phyloP scores from a whole-genome alignment of 2,329 filamentous ascomycete genomes.

The Incumbomyces delicatus region DNA sequence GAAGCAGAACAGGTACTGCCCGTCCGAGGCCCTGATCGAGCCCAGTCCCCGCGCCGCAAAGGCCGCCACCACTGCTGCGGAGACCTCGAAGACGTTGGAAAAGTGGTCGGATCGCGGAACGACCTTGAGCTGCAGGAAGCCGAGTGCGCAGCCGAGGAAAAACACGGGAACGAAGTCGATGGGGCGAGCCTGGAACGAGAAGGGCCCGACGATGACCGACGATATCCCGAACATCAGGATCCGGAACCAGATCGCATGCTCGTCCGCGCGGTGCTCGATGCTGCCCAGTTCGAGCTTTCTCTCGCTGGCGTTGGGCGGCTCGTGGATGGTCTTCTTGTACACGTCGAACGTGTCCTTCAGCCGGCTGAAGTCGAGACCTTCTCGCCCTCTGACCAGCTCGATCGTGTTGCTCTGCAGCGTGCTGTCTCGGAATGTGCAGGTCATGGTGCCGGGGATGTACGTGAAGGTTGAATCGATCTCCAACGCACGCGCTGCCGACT shows the following conservation, averaged over 20 bases:
- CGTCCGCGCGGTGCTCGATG: constrained; percentile 49
- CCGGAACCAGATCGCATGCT: constrained; percentile 43
- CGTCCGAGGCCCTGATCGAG: constrained; percentile 46
- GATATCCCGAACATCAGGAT: constrained; percentile 67
- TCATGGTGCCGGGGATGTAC: constrained; percentile 12
- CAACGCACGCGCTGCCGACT: constrained; percentile 3
- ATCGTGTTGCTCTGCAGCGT: constrained; percentile 8
- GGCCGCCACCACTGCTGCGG: constrained; percentile 54
- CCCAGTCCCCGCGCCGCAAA: constrained; percentile 61
- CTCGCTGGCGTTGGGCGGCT: constrained; percentile 36
- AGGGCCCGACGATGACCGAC: constrained; percentile 65
- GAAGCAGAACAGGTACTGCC: constrained; percentile 53
- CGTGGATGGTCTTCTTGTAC: constrained; percentile 41
- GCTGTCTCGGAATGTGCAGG: constrained; percentile 10
- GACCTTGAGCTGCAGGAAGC: constrained; percentile 62
- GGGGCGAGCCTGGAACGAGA: constrained; percentile 65
- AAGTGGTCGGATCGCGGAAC: constrained; percentile 62
- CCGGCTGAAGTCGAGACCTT: constrained; percentile 1
- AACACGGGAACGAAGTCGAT: constrained; percentile 74
- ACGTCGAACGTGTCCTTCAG: constrained; percentile 36
- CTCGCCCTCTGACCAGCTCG: constrained; percentile 5
- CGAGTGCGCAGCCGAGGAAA: constrained; percentile 63
- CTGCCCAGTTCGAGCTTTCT: constrained; percentile 34
- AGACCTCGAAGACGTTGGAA: constrained; percentile 56
- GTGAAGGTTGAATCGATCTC: constrained; percentile 9